Conservation (phyloP, 306 rosid species). For the Cyamopsis tetragonoloba region DNA sequence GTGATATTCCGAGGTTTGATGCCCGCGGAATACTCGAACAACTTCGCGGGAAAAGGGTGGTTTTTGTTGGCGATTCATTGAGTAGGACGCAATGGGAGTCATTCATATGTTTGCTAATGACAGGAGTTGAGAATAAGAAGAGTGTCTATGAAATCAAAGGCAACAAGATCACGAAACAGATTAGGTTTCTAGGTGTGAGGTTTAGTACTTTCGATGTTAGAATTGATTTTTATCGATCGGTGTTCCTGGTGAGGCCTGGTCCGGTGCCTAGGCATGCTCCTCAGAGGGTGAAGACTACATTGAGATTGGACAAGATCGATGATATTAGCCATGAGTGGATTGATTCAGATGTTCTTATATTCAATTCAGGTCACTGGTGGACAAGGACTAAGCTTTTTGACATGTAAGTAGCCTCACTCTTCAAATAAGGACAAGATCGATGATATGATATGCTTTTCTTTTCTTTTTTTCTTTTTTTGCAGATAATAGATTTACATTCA, state of each 20-base stretch:
- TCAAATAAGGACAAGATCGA: too few relatives aligned
- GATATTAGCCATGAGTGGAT: conserved; percentile 74
- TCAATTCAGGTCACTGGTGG: conserved; percentile 98
- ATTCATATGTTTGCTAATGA: conserved; percentile 73
- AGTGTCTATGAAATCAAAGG: conserved; percentile 82
- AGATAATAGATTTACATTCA: not conserved
- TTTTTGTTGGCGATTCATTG: conserved; percentile 87
- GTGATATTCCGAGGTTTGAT: conserved; percentile 71
- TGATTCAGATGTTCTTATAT: conserved; percentile 78
- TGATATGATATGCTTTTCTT: not conserved
- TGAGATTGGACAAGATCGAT: conserved; percentile 70
- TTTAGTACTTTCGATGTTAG: conserved; percentile 56
- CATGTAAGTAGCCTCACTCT: conserved; percentile 53
- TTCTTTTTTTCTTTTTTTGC: not conserved
- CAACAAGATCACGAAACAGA: conserved; percentile 58
- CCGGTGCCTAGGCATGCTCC: conserved; percentile 52
- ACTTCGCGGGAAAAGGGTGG: conserved; percentile 78
- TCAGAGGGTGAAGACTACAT: conserved; percentile 61
- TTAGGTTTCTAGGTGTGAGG: conserved; percentile 59
- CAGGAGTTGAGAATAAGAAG: conserved; percentile 69
- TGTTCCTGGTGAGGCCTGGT: conserved; percentile 66
- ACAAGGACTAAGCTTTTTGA: conserved; percentile 65
- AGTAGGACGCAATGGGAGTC: conserved; percentile 98
- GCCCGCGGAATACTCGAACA: conserved; percentile 44
- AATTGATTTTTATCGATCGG: conserved; percentile 79